Percentiles rank a stretch among this genome's conserved stretches.
Evolutionary conservation across 768 basidiomycete genomes (phyloP).

Genomic region (Calocera cornea): DNA sequence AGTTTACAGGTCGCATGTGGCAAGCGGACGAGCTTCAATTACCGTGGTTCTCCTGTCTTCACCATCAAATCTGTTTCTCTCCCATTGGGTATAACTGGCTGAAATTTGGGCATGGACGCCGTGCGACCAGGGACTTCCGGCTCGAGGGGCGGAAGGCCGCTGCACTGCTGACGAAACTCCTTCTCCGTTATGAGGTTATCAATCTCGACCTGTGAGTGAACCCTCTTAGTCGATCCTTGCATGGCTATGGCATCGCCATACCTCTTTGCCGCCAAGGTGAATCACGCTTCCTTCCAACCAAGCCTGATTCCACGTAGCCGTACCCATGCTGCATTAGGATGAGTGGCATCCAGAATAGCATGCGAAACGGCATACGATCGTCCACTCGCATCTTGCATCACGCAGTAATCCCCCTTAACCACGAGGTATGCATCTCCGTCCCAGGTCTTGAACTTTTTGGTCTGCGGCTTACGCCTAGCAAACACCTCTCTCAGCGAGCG

Average conservation of each 20-base stretch:
- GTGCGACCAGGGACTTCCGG: background rate
- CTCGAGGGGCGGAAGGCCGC: background rate
- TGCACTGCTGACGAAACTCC: background rate
- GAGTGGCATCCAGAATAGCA: background rate
- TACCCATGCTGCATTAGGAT: background rate
- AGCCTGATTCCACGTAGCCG: background rate
- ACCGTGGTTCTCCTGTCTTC: background rate
- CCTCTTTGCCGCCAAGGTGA: background rate
- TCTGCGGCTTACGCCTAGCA: constrained; percentile 54
- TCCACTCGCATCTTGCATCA: constrained; percentile 36
- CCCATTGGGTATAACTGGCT: background rate
- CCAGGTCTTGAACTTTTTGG: constrained; percentile 76
- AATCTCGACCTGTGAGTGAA: background rate
- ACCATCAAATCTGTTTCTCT: background rate
- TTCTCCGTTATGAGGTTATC: background rate
- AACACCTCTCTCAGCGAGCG: background rate
- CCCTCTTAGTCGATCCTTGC: background rate
- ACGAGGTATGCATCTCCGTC: constrained; percentile 37
- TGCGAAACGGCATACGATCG: constrained; percentile 37
- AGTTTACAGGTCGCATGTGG: background rate
- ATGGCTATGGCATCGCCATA: background rate
- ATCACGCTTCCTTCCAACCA: background rate
- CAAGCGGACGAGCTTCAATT: background rate
- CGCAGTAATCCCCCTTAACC: constrained; percentile 45
- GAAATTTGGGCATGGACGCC: background rate